Evolutionary conservation across 495 filamentous ascomycete species (phyloP).

Genomic region (Xylaria sp.): DNA sequence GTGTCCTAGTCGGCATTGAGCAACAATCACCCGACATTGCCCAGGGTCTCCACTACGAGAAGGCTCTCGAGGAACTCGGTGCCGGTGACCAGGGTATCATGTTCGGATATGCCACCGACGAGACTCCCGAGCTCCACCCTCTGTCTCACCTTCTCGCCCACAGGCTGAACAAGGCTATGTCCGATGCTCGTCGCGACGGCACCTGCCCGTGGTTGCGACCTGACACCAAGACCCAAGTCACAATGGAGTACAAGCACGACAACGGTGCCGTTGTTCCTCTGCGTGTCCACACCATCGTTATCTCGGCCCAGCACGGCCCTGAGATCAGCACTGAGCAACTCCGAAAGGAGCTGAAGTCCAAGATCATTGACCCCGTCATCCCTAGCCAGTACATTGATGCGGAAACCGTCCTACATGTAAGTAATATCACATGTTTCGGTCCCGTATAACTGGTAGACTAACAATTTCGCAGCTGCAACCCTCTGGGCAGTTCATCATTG

Average conservation of each 20-base stretch:
- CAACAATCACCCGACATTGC: slow-evolving; percentile 99
- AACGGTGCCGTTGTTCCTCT: slow-evolving; percentile 90
- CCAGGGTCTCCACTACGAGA: slow-evolving; percentile 95
- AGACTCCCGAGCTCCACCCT: slow-evolving; percentile 96
- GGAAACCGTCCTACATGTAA: slow-evolving; percentile 89
- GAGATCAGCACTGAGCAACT: slow-evolving; percentile 91
- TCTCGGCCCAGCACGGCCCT: slow-evolving; percentile 91
- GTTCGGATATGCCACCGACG: slow-evolving; percentile 99
- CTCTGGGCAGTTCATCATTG: slow-evolving; percentile 97
- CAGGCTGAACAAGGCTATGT: slow-evolving; percentile 95
- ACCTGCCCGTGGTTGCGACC: slow-evolving; percentile 92
- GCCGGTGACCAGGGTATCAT: slow-evolving; percentile 99
- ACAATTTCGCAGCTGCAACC: slow-evolving; percentile 78
- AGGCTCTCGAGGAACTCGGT: slow-evolving; percentile 96
- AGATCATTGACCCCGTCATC: slow-evolving; percentile 95
- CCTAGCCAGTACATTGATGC: slow-evolving; percentile 91
- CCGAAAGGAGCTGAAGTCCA: slow-evolving; percentile 93
- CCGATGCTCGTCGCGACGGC: slow-evolving; percentile 82
- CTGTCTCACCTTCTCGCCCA: slow-evolving; percentile 92
- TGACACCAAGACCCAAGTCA: slow-evolving; percentile 99
- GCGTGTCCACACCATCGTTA: slow-evolving; percentile 94
- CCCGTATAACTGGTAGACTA: slow-evolving; percentile 12
- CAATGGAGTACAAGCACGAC: slow-evolving; percentile 97
- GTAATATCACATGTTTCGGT: slow-evolving; percentile 29
- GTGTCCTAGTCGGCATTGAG: slow-evolving; percentile 98